Conservation (phyloP, 352 stramenopile species). For the Phytophthora sp. region DNA sequence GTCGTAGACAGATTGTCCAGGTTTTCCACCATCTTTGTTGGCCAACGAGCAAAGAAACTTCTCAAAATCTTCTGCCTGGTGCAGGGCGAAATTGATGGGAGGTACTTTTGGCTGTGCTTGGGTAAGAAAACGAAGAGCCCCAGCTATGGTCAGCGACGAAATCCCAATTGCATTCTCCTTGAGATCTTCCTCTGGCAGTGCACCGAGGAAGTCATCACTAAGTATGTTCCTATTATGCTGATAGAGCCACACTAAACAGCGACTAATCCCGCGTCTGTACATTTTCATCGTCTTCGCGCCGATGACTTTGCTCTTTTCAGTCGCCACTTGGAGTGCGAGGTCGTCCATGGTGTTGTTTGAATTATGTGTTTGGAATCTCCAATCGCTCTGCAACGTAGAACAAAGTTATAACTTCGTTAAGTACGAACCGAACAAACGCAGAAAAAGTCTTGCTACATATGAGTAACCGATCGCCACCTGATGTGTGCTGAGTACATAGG, state of each 20-base stretch:
- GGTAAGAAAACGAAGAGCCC: neutral
- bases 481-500: too few relatives aligned
- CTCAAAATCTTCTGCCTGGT: slow-evolving; percentile 2
- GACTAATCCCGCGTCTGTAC: neutral
- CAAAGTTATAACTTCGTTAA: too few relatives aligned
- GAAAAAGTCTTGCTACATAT: too few relatives aligned
- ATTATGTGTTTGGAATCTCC: too few relatives aligned
- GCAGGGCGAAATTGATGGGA: neutral
- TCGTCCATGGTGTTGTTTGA: too few relatives aligned
- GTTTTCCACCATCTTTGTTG: neutral
- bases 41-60: neutral
- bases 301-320: neutral
- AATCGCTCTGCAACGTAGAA: too few relatives aligned
- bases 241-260: too few relatives aligned
- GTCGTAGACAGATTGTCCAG: neutral
- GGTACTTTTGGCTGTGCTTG: neutral
- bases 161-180: neutral
- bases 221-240: slow-evolving; percentile 1
- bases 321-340: too few relatives aligned
- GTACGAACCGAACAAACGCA: too few relatives aligned
- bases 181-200: neutral
- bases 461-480: too few relatives aligned
- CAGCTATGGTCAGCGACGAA: neutral
- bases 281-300: neutral
- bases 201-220: neutral